These are phyloP conservation scores for Cryptosporidium xiaoi DNA, from an alignment of 169 alveolate genomes.

Conservation along the genomic window DNA sequence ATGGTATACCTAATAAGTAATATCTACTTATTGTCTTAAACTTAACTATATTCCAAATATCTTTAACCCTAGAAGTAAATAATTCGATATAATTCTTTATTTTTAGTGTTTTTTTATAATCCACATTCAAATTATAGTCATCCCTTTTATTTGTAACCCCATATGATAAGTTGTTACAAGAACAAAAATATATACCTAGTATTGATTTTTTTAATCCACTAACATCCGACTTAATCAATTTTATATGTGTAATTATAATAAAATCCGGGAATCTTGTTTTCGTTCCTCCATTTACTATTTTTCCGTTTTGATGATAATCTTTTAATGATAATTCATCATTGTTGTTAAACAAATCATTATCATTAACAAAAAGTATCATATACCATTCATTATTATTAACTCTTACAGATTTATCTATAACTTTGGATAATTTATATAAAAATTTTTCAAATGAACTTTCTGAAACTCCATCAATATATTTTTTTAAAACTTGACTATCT, in stretches of 20 bases:
- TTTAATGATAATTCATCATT: neutral
- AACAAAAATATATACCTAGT: slow-evolving; percentile 19
- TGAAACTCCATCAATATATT: slow-evolving; percentile 33
- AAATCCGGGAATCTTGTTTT: neutral
- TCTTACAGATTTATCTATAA: slow-evolving; percentile 43
- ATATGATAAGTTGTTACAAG: slow-evolving; percentile 19
- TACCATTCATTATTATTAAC: slow-evolving; percentile 53
- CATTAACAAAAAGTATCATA: slow-evolving; percentile 33
- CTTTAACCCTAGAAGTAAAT: slow-evolving; percentile 8
- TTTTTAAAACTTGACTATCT: slow-evolving; percentile 9
- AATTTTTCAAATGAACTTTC: slow-evolving; percentile 61
- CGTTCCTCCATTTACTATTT: neutral
- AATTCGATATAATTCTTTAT: slow-evolving; percentile 12
- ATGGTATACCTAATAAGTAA: slow-evolving; percentile 35
- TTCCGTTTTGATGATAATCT: neutral
- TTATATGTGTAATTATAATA: slow-evolving; percentile 30
- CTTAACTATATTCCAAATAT: slow-evolving; percentile 52
- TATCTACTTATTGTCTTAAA: slow-evolving; percentile 45
- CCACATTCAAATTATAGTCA: neutral
- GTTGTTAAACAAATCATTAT: slow-evolving; percentile 6
- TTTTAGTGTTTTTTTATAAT: neutral
- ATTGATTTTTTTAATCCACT: neutral
- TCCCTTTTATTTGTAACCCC: slow-evolving; percentile 22
- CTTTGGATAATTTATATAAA: slow-evolving; percentile 23
- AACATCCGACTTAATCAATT: neutral